Base-by-base conservation (phyloP, 306 rosid species). In the Acacia confusa region DNA sequence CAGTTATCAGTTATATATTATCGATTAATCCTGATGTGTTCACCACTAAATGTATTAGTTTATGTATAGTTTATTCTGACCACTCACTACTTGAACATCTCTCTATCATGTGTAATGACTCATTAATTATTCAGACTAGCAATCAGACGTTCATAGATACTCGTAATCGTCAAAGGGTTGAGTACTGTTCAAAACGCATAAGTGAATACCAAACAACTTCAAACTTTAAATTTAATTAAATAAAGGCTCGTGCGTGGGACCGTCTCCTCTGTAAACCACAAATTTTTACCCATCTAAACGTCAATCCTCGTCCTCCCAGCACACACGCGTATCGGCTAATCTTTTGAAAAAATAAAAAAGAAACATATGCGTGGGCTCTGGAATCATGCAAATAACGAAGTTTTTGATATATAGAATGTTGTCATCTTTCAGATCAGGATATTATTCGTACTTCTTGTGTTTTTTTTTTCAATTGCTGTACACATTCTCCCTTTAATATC, bases 231-330 rank as follows among this genome's bases (percentile, higher is more conserved):
- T 24, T 43, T 44, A 43, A 43, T 70, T 14, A 70, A 53, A 53
- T 20, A 1, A 2, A 9, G 27, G 24, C 30, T 71, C 3, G 1
- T 19, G 3, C 7, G 22, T 19, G 3, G 6, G 24, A 25, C 75
- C 75, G 55, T 45, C 75, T 71, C 75, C 45, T 71, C 40, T 45
- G 17, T 71, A 7, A 25, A 45, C 75, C 75, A 71, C 58, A 45
- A 71, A 45, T 41, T 70, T 22, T 69, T 25, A 68, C 28, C 25
- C 20, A 40, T 15, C 70, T 30, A 30, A 4, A 17, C 40, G 40
- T 64, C 70, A 64, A 30, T 66, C 41, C 71, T 17, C 45, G 11
- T 66, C 70, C 73, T n/a, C 50, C 11, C 20, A 2, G 9, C 60
- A 52, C 25, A 52, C 60, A 6, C 24, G 11, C 61, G 12, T n/a